These are phyloP conservation scores for Trebouxia sp. DNA, from an alignment of 139 green algal genomes.

Conservation along the genomic window DNA sequence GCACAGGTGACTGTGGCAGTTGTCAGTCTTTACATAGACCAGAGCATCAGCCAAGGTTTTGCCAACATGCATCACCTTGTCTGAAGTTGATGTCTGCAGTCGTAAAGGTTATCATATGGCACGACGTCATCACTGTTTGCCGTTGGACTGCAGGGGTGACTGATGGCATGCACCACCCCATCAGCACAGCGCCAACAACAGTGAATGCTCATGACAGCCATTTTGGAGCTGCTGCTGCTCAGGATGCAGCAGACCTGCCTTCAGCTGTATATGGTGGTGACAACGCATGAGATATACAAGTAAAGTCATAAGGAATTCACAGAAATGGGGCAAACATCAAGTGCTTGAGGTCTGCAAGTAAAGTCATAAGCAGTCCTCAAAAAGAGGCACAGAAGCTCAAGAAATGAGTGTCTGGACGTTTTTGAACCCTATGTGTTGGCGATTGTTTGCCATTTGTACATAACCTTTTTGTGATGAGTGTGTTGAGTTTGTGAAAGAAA, in stretches of 20 bases:
- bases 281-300: neutral
- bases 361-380: too few relatives aligned
- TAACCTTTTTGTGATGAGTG: too few relatives aligned
- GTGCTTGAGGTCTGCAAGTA: too few relatives aligned
- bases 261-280: neutral
- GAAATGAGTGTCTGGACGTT: too few relatives aligned
- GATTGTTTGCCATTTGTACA: too few relatives aligned
- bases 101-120: neutral
- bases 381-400: too few relatives aligned
- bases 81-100: too few relatives aligned
- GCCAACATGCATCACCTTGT: neutral
- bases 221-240: slow-evolving; percentile 3
- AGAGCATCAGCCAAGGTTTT: neutral
- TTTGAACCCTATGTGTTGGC: too few relatives aligned
- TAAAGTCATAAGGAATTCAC: too few relatives aligned
- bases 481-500: too few relatives aligned
- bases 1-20: neutral
- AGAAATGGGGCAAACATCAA: too few relatives aligned
- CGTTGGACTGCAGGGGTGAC: neutral
- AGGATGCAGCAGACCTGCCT: neutral
- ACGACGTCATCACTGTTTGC: neutral
- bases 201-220: slow-evolving; percentile 11
- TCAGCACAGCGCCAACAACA: neutral
- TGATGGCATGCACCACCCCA: neutral
- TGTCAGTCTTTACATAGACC: neutral